Evolutionary conservation across 176 grass and related monocot genomes (phyloP), one percentile per base, ranked within the genome.

Genomic region (Avena atlantica): DNA sequence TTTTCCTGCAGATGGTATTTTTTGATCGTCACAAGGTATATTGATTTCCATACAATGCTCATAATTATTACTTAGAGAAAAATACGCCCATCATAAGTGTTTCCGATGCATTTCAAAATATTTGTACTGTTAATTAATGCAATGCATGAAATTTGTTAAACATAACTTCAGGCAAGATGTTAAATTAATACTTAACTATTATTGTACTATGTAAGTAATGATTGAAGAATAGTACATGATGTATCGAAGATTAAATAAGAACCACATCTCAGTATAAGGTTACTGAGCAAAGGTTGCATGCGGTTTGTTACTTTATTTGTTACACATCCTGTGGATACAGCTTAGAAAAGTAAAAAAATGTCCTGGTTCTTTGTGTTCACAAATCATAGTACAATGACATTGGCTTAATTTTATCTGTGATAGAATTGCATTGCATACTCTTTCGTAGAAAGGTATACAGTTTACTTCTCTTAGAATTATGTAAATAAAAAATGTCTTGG

Each of bases 21-120:
- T 98, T 98, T 60, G 96, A 98, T 86, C 93, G 88, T 52, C 82
- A 95, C 81, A 98, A 98, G 96, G 96, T 98, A 95, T 69, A 76
- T 40, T 19, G 58, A 23, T 84, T 64, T 51, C 34, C 9, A 17
- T 64, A 65, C 55, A 47, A 61, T 78, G 17, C 47, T 78, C 25
- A 9, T 78, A 85, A 21, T 90, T 37, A 58, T 88, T 84, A 70
- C 4, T 50, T 49, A 68, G 50, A 65, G 8, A 19, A 57, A 52
- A 73, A 48, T 48, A 74, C 48, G 49, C 61, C 16, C 70, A 13
- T 47, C 16, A 29, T 37, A 72, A 53, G 71, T 20, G 29, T 63
- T 60, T 76, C 68, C 21, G 24, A 75, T 73, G 45, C 12, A 34
- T 16, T 56, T 76, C 40, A 68, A 78, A 81, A 50, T 50, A 2